phyloP scores from a whole-genome alignment of 352 stramenopile genomes.

The Phytophthora europaea region DNA sequence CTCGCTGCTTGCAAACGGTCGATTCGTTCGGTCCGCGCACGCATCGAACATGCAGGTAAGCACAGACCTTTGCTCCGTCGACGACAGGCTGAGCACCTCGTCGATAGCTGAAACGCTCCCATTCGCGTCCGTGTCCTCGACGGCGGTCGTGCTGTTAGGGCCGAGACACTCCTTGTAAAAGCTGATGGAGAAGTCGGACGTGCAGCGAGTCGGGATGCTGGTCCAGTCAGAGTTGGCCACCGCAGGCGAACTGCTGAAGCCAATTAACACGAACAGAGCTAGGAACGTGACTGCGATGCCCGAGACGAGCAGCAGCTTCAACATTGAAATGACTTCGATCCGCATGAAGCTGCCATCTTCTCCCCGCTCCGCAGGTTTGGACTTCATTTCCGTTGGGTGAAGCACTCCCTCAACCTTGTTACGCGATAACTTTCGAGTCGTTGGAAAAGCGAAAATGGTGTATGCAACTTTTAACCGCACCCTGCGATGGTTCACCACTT shows the following conservation, averaged over 20 bases:
- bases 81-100: conserved; percentile 44
- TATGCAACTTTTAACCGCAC: background rate
- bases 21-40: conserved; percentile 58
- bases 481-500: background rate
- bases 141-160: conserved; percentile 22
- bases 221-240: conserved; percentile 62
- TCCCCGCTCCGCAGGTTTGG: conserved; percentile 10
- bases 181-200: conserved; percentile 56
- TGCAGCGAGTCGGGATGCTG: conserved; percentile 60
- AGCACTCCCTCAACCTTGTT: background rate
- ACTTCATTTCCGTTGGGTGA: conserved; percentile 36
- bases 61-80: conserved; percentile 41
- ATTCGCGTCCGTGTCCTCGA: conserved; percentile 29
- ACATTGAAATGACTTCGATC: conserved; percentile 69
- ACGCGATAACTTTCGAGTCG: background rate
- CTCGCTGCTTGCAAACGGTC: conserved; percentile 40
- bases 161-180: conserved; percentile 48
- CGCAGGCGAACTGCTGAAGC: conserved; percentile 47
- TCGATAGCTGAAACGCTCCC: conserved; percentile 51
- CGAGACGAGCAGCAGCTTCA: conserved; percentile 56
- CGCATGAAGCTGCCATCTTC: conserved; percentile 69
- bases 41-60: conserved; percentile 65
- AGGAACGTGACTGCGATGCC: conserved; percentile 42
- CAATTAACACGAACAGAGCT: conserved; percentile 57
- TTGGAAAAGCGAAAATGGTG: conserved; percentile 16